Conservation (phyloP, 352 stramenopile species). For the Phytophthora ramorum region DNA sequence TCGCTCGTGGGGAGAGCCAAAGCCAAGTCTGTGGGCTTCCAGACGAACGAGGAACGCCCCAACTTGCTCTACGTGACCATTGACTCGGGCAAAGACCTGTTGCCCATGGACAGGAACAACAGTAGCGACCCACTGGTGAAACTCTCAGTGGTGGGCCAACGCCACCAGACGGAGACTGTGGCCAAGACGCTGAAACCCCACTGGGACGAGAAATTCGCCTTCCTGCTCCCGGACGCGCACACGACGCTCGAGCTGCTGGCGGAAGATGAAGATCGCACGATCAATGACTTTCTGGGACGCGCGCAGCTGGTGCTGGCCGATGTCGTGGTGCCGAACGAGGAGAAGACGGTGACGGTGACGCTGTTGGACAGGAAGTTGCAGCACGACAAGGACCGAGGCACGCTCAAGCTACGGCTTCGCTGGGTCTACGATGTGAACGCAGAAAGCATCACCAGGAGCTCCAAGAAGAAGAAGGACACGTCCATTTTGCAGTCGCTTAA, state of each 20-base stretch:
- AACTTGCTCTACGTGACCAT: constrained; percentile 80
- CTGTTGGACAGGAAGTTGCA: constrained; percentile 64
- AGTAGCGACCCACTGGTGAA: constrained; percentile 90
- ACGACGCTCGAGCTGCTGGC: constrained; percentile 62
- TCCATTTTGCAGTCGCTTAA: constrained; percentile 62
- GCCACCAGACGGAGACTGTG: constrained; percentile 68
- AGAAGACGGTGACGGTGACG: constrained; percentile 54
- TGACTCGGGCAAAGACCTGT: constrained; percentile 75
- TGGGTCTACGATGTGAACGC: constrained; percentile 63
- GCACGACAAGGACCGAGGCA: constrained; percentile 63
- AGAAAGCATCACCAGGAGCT: constrained; percentile 45
- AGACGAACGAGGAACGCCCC: constrained; percentile 22
- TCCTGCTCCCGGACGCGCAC: constrained; percentile 54
- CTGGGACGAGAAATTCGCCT: constrained; percentile 79
- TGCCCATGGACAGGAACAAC: constrained; percentile 82
- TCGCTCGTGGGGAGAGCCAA: constrained; percentile 8
- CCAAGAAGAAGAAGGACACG: constrained; percentile 52
- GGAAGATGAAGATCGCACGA: constrained; percentile 72
- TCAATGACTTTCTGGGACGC: constrained; percentile 77
- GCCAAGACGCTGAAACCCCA: constrained; percentile 79
- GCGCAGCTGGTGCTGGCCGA: constrained; percentile 60
- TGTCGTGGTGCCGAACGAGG: constrained; percentile 49
- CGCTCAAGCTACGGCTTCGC: constrained; percentile 56
- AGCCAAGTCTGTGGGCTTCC: constrained; percentile 29
- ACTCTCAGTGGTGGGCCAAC: constrained; percentile 74